Conservation (phyloP, 495 filamentous ascomycete genomes). For the Rostrohypoxylon terebratum region DNA sequence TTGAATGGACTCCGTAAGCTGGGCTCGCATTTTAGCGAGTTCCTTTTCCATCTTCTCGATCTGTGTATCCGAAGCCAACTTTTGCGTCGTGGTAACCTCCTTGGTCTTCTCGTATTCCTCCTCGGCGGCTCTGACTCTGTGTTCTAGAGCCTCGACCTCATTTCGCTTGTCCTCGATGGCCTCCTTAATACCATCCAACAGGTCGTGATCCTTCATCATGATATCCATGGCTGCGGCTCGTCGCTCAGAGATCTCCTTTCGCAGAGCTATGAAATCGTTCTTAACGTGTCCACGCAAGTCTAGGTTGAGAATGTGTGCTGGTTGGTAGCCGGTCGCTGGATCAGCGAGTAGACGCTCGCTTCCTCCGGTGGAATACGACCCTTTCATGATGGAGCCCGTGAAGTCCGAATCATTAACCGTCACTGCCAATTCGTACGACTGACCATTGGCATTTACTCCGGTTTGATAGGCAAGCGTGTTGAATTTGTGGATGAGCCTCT, state of each 20-base stretch:
- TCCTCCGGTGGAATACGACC: constrained; percentile 58
- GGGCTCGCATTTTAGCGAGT: constrained; percentile 87
- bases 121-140: constrained; percentile 83
- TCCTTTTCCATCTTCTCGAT: constrained; percentile 99
- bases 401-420: constrained; percentile 80
- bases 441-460: constrained; percentile 84
- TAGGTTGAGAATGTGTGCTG: constrained; percentile 84
- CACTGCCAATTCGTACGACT: constrained; percentile 83
- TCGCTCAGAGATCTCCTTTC: constrained; percentile 89
- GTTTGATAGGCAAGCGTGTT: constrained; percentile 95
- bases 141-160: constrained; percentile 92
- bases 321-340: constrained; percentile 85
- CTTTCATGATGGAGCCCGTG: constrained; percentile 72
- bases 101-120: constrained; percentile 95
- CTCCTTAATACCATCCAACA: constrained; percentile 92
- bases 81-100: constrained; percentile 88
- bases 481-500: constrained; percentile 85
- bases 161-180: constrained; percentile 92
- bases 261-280: constrained; percentile 76
- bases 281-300: constrained; percentile 87
- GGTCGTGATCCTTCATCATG: constrained; percentile 90
- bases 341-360: constrained; percentile 79
- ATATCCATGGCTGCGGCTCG: constrained; percentile 83
- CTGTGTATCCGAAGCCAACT: constrained; percentile 86
- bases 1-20: constrained; percentile 88